Percentiles rank a stretch among this genome's conserved stretches.
These are phyloP conservation scores for Eutypa lata DNA, from an alignment of 2,329 filamentous ascomycete species.

Conservation along the genomic window DNA sequence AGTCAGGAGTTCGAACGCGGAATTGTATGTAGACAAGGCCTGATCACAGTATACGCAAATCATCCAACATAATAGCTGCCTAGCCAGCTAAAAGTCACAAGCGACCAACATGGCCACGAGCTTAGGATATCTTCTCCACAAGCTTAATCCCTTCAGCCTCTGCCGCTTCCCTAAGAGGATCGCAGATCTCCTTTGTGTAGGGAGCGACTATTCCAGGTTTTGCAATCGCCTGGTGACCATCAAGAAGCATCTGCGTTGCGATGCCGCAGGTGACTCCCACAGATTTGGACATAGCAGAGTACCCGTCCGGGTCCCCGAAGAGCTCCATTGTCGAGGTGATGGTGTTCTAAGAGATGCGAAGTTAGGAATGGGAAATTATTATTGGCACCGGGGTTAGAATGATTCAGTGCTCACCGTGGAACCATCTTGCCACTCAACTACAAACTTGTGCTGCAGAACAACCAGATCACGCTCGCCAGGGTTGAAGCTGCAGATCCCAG, in stretches of 20 bases:
- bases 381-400: too few relatives aligned
- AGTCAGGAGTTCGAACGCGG: too few relatives aligned
- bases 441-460: constrained; percentile 65
- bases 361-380: too few relatives aligned
- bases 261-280: constrained; percentile 68
- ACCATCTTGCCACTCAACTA: constrained; percentile 64
- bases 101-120: too few relatives aligned
- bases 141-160: background rate
- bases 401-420: constrained; percentile 31
- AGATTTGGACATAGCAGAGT: constrained; percentile 65
- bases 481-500: constrained; percentile 70
- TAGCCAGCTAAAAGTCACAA: too few relatives aligned
- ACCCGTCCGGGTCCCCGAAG: constrained; percentile 64
- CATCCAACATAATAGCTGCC: too few relatives aligned
- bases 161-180: constrained; percentile 5
- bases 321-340: constrained; percentile 63
- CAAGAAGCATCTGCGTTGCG: constrained; percentile 58
- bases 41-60: too few relatives aligned
- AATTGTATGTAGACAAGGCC: too few relatives aligned
- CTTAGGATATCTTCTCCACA: background rate
- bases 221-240: constrained; percentile 35
- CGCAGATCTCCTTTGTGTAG: constrained; percentile 13
- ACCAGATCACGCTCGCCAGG: constrained; percentile 61
- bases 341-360: constrained; percentile 51
- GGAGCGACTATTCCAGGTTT: constrained; percentile 15